Base-by-base conservation (phyloP, 148 eudicot species). In the Polygonum maritimum region DNA sequence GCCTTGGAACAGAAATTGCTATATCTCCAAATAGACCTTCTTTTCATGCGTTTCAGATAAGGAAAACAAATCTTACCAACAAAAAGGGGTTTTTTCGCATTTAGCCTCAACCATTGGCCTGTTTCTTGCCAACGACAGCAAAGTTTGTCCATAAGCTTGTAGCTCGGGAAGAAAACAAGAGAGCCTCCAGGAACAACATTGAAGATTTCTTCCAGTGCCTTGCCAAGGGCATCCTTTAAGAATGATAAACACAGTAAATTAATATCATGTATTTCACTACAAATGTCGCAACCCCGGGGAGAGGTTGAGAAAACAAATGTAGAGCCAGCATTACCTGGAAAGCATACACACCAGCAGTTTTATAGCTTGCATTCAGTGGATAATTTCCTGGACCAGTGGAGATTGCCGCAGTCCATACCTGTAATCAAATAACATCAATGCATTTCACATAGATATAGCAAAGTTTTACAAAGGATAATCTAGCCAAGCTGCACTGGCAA, bases 151-250 rank as follows among this genome's bases (percentile, higher is more conserved):
- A 95, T 87, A 73, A 95, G 86, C 88, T 92, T 95, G 84, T 95
- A 95, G 82, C 99, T 95, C 60, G 99, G 99, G 72, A 95, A 95
- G 82, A 95, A 95, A 69, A 92, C 93, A 31, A 95, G 89, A 78
- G 94, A 87, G 70, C 99, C 99, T 77, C 92, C 96, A 49, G 97
- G 99, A 79, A 95, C 93, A 81, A 87, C 82, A 77, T 82, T 86
- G 81, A 86, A 89, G 67, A 95, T 88, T 84, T 91, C 94, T 78
- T 92, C 99, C 77, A 95, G 85, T 48, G 91, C 78, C 81, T 82
- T 80, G 63, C 99, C 97, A 73, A 95, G 86, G 33, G 88, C 88
- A 86, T 92, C 97, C 99, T 95, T 83, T 76, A 85, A 26, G 79
- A 81, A n/a, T 62, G 73, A 70, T 62, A n/a, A 76, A 19, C 78